These are phyloP conservation scores for Xylariaceae sp. DNA, from an alignment of 2,329 filamentous ascomycete genomes.

Conservation along the genomic window DNA sequence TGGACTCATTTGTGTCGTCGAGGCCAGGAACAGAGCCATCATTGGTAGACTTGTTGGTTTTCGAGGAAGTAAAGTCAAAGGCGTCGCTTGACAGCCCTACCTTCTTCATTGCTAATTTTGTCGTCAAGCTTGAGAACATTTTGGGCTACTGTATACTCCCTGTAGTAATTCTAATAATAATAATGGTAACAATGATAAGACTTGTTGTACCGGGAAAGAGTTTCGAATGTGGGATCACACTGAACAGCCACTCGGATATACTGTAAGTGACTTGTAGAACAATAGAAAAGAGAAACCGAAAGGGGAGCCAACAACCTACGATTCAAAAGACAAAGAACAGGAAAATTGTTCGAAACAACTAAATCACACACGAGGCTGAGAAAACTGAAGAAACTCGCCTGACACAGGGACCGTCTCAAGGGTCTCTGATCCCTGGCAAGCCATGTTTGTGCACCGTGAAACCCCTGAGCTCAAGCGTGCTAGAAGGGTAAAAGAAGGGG, in stretches of 20 bases:
- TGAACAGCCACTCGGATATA: too few relatives aligned
- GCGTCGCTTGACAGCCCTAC: conserved; percentile 59
- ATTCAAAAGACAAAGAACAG: conserved; percentile 16
- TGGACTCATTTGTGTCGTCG: conserved; percentile 38
- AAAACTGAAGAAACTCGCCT: conserved; percentile 29
- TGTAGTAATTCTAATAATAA: too few relatives aligned
- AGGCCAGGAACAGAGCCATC: conserved; percentile 37
- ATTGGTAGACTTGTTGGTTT: conserved; percentile 33
- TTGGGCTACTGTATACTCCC: conserved; percentile 26
- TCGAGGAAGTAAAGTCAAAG: conserved; percentile 51
- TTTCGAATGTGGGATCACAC: too few relatives aligned
- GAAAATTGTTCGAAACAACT: conserved; percentile 19
- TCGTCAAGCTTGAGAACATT: conserved; percentile 63
- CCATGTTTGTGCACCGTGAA: background rate
- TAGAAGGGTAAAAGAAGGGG: background rate
- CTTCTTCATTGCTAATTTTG: conserved; percentile 64
- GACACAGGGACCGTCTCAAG: conserved; percentile 40
- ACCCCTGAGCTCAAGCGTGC: conserved; percentile 12
- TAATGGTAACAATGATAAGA: too few relatives aligned
- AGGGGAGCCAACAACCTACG: background rate
- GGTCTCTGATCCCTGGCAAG: background rate
- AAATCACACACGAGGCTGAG: conserved; percentile 36
- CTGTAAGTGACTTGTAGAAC: background rate
- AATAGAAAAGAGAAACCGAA: background rate
- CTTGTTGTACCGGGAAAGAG: too few relatives aligned